Evolutionary conservation across 768 basidiomycete genomes (phyloP), one percentile per base, ranked within the genome.

Genomic region (Tulasnella sp.): DNA sequence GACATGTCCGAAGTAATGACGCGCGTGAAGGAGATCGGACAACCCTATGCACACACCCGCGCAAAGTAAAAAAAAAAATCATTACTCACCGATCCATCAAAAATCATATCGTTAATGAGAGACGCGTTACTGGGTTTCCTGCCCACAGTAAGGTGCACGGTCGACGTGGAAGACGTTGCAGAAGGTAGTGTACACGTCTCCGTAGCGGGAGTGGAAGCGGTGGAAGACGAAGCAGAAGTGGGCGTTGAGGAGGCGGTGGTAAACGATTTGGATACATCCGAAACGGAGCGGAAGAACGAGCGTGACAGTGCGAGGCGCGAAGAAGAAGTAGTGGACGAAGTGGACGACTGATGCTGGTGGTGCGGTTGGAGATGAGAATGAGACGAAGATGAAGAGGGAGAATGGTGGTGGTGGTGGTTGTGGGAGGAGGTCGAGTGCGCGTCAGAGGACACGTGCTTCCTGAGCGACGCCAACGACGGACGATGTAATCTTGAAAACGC

Each of bases 281-380:
- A 40, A 8, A 54, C 72, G 49, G 72, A 74, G 42, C 72, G 42
- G 49, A 74, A 74, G 72, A 74, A 74, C 49, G 52, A 54, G n/a
- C 72, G 72, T 22, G 72, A 74, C 17, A 74, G 49, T 22, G 72
- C 42, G 19, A 37, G 72, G 15, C 45, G 34, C 4, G 45, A 36
- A 12, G 52, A 17, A 34, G 71, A 72, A 58, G 22, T 58, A 1
- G n/a, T 15, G 17, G 52, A 31, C 37, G 71, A 72, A 5, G 22
- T 58, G 22, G 54, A 58, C 12, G 54, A 22, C 5, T 58, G 54
- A n/a, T 29, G 68, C 25, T 69, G 36, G 22, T 69, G 68, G 39
- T 36, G 25, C 19, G 34, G 68, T 15, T 37, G 68, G 25, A 37
- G 68, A 69, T 40, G 68, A 5, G 68, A 69, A 17, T 69, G 36